Percentiles rank a stretch among this genome's conserved stretches.
Evolutionary conservation across 345 rosid genomes (phyloP).

Genomic region (Ricinus communis): DNA sequence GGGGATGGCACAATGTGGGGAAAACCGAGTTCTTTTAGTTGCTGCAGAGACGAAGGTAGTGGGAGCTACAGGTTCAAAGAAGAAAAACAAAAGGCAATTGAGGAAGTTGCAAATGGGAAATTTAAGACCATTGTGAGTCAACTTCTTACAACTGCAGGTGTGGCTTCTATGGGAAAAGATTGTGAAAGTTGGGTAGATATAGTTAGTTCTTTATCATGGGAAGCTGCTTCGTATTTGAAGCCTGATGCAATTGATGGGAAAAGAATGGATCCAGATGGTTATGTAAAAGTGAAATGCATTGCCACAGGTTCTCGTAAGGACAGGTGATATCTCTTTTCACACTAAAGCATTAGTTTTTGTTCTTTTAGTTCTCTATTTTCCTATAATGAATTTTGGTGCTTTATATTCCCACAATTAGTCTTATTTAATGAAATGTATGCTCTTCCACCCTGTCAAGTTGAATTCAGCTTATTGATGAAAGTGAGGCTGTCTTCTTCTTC

Average conservation of each 20-base stretch:
- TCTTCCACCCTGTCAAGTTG: neutral
- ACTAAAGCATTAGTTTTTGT: neutral
- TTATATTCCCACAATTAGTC: neutral
- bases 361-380: neutral
- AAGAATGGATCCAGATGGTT: constrained; percentile 51
- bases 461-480: neutral
- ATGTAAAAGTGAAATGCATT: constrained; percentile 91
- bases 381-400: neutral
- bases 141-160: constrained; percentile 55
- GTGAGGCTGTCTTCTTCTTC: too few species aligned
- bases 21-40: constrained; percentile 52
- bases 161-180: constrained; percentile 37
- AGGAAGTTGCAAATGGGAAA: constrained; percentile 65
- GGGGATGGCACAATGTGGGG: constrained; percentile 69
- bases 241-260: constrained; percentile 61
- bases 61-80: constrained; percentile 49
- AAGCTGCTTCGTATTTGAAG: constrained; percentile 78
- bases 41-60: constrained; percentile 38
- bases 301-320: constrained; percentile 70
- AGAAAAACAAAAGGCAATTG: constrained; percentile 57
- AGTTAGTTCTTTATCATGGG: constrained; percentile 74
- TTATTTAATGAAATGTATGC: neutral
- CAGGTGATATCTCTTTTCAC: constrained; percentile 45
- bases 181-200: constrained; percentile 69
- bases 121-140: constrained; percentile 62